Percentiles rank a stretch among this genome's conserved stretches.
Conservation (phyloP, 2,329 filamentous ascomycete genomes). For the Phyllosticta citriasiana region DNA sequence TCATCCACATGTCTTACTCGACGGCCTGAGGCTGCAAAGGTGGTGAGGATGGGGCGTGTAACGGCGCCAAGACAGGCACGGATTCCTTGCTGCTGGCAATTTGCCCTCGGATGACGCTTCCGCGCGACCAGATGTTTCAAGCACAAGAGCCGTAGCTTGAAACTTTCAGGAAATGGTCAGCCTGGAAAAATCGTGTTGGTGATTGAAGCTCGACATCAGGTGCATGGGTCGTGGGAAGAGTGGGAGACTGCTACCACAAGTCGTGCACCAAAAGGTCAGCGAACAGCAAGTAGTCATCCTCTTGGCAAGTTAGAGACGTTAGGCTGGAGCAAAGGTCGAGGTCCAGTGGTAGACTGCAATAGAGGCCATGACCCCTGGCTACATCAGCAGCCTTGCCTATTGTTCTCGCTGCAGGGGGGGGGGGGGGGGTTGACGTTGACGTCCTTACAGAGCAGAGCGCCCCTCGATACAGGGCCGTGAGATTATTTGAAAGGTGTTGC, state of each 20-base stretch:
- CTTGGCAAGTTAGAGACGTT: neutral
- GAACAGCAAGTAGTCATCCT: neutral
- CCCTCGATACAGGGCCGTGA: neutral
- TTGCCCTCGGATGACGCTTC: neutral
- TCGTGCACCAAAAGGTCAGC: too few relatives aligned
- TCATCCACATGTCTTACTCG: neutral
- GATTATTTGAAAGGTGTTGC: neutral
- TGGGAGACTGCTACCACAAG: too few relatives aligned
- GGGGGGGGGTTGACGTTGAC: neutral
- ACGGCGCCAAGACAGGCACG: neutral
- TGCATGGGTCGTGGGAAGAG: too few relatives aligned
- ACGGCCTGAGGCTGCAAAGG: neutral
- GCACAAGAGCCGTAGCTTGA: neutral
- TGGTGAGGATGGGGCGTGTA: neutral
- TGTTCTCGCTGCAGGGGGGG: neutral
- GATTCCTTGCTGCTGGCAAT: neutral
- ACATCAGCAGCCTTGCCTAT: neutral
- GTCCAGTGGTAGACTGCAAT: neutral
- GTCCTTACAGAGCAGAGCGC: neutral
- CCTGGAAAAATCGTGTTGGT: neutral
- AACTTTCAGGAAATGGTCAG: neutral
- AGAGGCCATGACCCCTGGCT: neutral
- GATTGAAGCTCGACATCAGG: neutral
- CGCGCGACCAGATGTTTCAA: neutral
- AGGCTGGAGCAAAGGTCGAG: neutral